Conservation (phyloP, 2,329 filamentous ascomycete genomes). For the Penicillium sp. region DNA sequence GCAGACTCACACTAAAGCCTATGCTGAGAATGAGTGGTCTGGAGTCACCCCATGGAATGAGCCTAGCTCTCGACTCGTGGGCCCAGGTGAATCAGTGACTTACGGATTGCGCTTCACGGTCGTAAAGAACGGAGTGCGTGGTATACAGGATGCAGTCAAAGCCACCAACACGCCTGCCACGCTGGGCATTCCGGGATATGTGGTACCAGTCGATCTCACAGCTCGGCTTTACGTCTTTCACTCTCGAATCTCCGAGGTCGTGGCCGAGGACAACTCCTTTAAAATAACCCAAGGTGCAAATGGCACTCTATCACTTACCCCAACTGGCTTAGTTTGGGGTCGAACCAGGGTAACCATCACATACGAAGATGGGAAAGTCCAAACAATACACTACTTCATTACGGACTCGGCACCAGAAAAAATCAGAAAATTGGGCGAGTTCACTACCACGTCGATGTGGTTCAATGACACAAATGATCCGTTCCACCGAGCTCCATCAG, state of each 20-base stretch:
- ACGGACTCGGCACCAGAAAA: background rate
- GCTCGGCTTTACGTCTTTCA: background rate
- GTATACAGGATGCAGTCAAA: background rate
- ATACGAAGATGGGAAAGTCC: background rate
- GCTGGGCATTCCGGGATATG: background rate
- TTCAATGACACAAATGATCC: background rate
- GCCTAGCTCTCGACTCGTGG: background rate
- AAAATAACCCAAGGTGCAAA: background rate
- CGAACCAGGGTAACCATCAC: too few relatives aligned
- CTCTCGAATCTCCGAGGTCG: background rate
- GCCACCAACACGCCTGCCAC: background rate
- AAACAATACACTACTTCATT: background rate
- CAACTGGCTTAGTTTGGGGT: background rate
- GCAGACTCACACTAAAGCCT: conserved; percentile 56
- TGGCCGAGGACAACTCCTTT: background rate
- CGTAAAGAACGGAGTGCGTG: background rate
- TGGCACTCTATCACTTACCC: background rate
- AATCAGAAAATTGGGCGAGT: background rate
- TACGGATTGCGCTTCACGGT: background rate
- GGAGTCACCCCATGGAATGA: conserved; percentile 54
- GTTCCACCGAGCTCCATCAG: background rate
- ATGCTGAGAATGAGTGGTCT: conserved; percentile 58
- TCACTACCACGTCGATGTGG: background rate
- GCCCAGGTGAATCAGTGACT: background rate
- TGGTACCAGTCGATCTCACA: background rate